phyloP scores from a whole-genome alignment of 768 basidiomycete species.

The Gloeopeniophorella convolvens region DNA sequence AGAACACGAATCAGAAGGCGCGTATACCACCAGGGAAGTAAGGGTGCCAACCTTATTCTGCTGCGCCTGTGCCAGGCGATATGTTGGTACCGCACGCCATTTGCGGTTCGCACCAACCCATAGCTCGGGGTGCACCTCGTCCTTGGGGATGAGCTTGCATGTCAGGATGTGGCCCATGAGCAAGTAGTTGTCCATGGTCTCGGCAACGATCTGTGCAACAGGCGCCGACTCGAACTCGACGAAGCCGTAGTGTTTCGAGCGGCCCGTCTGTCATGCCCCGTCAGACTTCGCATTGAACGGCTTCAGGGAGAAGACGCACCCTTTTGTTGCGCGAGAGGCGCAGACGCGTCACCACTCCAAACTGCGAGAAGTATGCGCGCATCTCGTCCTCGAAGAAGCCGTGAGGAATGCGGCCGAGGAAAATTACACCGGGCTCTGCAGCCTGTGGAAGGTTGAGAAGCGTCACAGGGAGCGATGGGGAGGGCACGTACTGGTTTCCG shows the following conservation, averaged over 20 bases:
- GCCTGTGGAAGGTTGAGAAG: constrained; percentile 31
- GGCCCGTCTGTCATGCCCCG: constrained; percentile 63
- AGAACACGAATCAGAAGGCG: background rate
- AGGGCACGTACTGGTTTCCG: constrained; percentile 53
- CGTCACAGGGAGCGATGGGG: background rate
- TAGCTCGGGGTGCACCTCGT: constrained; percentile 85
- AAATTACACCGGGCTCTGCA: constrained; percentile 76
- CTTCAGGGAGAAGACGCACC: constrained; percentile 35
- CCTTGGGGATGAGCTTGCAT: constrained; percentile 86
- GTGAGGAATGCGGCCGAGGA: constrained; percentile 87
- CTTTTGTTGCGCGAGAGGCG: constrained; percentile 92
- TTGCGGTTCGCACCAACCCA: constrained; percentile 98
- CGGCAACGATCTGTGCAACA: constrained; percentile 91
- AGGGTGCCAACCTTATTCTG: constrained; percentile 69
- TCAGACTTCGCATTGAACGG: background rate
- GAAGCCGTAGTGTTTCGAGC: constrained; percentile 96
- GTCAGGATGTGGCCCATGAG: constrained; percentile 89
- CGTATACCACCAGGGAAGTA: too few species aligned
- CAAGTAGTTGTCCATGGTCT: constrained; percentile 99
- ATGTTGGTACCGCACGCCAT: constrained; percentile 71
- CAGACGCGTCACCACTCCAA: constrained; percentile 82
- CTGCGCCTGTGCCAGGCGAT: constrained; percentile 59
- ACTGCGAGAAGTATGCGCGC: constrained; percentile 89
- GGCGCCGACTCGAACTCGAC: constrained; percentile 86
- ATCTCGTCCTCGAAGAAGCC: constrained; percentile 98